Percentiles rank a stretch among this genome's conserved stretches.
These are phyloP conservation scores for Suillus sp. DNA, from an alignment of 768 basidiomycete species.

Conservation along the genomic window DNA sequence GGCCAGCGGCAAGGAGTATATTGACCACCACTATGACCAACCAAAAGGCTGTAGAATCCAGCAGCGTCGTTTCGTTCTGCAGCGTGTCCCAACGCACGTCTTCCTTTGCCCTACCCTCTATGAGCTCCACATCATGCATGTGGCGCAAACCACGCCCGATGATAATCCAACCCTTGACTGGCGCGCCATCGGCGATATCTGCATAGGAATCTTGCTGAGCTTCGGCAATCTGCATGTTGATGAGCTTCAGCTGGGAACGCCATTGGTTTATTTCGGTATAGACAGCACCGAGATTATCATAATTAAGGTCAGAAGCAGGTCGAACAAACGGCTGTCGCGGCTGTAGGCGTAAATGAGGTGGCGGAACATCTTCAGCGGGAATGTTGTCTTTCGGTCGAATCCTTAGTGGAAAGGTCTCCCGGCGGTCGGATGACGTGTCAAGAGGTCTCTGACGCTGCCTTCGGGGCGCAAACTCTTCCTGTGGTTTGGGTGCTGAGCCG, in stretches of 20 bases:
- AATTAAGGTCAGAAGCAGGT: slow-evolving; percentile 71
- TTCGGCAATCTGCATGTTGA: slow-evolving; percentile 74
- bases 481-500: slow-evolving; percentile 26
- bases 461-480: slow-evolving; percentile 2
- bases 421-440: slow-evolving; percentile 33
- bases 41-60: slow-evolving; percentile 60
- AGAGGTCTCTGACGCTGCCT: slow-evolving; percentile 18
- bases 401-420: slow-evolving; percentile 70
- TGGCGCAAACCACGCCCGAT: slow-evolving; percentile 68
- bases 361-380: slow-evolving; percentile 48
- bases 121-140: slow-evolving; percentile 64
- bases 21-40: slow-evolving; percentile 50
- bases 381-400: slow-evolving; percentile 32
- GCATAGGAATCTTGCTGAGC: slow-evolving; percentile 67
- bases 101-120: slow-evolving; percentile 81
- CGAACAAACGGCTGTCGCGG: slow-evolving; percentile 71
- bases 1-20: slow-evolving; percentile 53
- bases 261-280: slow-evolving; percentile 72
- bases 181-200: slow-evolving; percentile 69
- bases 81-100: slow-evolving; percentile 82
- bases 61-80: slow-evolving; percentile 53
- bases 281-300: slow-evolving; percentile 62
- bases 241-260: slow-evolving; percentile 67
- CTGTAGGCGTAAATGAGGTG: slow-evolving; percentile 69
- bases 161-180: slow-evolving; percentile 78